These are phyloP conservation scores for Xylariaceae sp. DNA, from an alignment of 2,329 filamentous ascomycete genomes.

Conservation along the genomic window DNA sequence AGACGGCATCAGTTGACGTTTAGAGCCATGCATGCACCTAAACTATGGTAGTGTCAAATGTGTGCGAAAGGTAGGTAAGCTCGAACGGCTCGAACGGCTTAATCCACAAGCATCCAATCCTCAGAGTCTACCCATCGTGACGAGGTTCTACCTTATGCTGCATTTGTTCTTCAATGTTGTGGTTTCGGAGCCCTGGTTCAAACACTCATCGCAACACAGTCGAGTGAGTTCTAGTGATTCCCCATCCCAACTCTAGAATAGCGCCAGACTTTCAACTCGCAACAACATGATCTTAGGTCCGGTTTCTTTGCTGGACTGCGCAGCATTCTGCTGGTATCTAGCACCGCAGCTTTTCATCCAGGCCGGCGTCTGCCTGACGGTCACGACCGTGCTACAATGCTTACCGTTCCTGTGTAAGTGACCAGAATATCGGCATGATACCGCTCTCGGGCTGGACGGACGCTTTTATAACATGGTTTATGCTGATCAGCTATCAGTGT, in stretches of 20 bases:
- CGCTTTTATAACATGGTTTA: background rate
- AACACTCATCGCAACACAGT: background rate
- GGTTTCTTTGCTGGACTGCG: conserved; percentile 71
- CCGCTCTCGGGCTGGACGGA: background rate
- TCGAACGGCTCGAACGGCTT: background rate
- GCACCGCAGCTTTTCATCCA: conserved; percentile 67
- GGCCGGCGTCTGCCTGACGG: conserved; percentile 58
- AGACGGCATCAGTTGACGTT: too few relatives aligned
- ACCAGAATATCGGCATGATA: background rate
- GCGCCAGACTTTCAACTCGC: too few relatives aligned
- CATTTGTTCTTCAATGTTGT: background rate
- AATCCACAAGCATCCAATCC: background rate
- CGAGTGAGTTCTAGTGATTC: background rate
- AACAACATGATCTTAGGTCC: conserved; percentile 68
- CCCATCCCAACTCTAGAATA: background rate
- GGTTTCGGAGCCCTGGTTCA: too few relatives aligned
- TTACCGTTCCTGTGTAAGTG: conserved; percentile 66
- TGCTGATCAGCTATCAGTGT: conserved; percentile 37
- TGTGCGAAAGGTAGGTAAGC: background rate
- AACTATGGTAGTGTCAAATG: background rate
- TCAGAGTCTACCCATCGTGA: background rate
- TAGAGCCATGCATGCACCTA: too few relatives aligned
- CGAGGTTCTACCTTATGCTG: background rate
- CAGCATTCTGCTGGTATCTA: conserved; percentile 68
- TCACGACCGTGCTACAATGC: conserved; percentile 54